Evolutionary conservation across 2,329 filamentous ascomycete species (phyloP).

Genomic region (Colletotrichum higginsianum): DNA sequence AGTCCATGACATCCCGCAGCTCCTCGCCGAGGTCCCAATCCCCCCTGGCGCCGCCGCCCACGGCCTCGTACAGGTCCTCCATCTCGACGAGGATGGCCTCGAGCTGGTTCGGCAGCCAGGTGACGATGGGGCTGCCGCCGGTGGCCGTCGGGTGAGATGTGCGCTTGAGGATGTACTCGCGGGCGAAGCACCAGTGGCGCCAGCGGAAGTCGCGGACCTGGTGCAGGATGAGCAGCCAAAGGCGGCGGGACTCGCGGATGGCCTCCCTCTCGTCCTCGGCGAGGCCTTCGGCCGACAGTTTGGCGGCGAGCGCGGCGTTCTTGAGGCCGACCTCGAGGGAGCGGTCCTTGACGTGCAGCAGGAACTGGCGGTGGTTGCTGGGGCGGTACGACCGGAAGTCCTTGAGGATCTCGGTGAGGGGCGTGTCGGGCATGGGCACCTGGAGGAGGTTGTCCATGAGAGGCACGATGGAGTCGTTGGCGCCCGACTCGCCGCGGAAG

Average conservation of each 20-base stretch:
- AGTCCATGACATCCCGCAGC: slow-evolving; percentile 76
- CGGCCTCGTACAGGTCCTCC: slow-evolving; percentile 68
- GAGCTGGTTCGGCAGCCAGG: slow-evolving; percentile 87
- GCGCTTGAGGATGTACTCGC: slow-evolving; percentile 87
- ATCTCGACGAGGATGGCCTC: slow-evolving; percentile 82
- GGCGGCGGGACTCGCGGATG: slow-evolving; percentile 68
- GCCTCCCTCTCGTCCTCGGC: slow-evolving; percentile 52
- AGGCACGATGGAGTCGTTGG: slow-evolving; percentile 95
- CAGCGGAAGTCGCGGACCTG: slow-evolving; percentile 87
- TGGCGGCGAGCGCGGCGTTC: slow-evolving; percentile 66
- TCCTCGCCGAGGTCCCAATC: slow-evolving; percentile 60
- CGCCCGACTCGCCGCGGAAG: slow-evolving; percentile 93
- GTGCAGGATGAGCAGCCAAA: slow-evolving; percentile 78
- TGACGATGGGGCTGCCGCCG: slow-evolving; percentile 86
- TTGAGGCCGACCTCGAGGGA: slow-evolving; percentile 68
- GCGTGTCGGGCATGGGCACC: slow-evolving; percentile 89
- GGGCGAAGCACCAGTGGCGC: slow-evolving; percentile 88
- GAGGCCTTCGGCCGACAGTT: slow-evolving; percentile 44
- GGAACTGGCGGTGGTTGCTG: slow-evolving; percentile 88
- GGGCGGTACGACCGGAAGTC: slow-evolving; percentile 94
- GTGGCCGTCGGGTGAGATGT: slow-evolving; percentile 84
- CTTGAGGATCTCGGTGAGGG: slow-evolving; percentile 87
- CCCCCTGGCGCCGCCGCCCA: slow-evolving; percentile 58
- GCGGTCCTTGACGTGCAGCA: slow-evolving; percentile 76
- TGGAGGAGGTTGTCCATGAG: slow-evolving; percentile 90